Base-by-base conservation (phyloP, 2,329 filamentous ascomycete genomes). In the Mycocentrospora acerina region DNA sequence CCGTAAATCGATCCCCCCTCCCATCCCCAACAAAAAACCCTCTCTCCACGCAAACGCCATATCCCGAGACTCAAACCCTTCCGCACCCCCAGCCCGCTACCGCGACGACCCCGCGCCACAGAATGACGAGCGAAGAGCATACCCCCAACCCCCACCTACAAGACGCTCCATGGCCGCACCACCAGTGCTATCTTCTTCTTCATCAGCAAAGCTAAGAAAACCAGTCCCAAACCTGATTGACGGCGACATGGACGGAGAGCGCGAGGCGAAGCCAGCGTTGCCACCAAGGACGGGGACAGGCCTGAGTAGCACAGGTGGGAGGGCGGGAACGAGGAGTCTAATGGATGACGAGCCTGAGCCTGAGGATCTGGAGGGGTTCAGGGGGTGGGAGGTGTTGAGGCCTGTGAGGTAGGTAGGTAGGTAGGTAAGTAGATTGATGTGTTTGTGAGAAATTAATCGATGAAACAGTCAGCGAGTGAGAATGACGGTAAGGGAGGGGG, bases 371-470 rank as follows among this genome's bases (percentile, higher is more conserved):
- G 54, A 58, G 29, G 53, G 46, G 24, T 52, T 68, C 54, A 59
- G 40, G 43, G 63, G 62, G 25, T 70, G 67, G 67, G 67, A 69
- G 47, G 67, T 68, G 18, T 44, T 70, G 35, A 59, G 50, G 37
- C 66, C 66, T 24, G 46, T 50, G 13, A 29, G 50, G 28, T 54
- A 25, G 24, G n/a, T n/a, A n/a, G n/a, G n/a, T n/a, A n/a, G n/a
- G n/a, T n/a, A n/a, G n/a, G n/a, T n/a, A n/a, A n/a, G n/a, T n/a
- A n/a, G n/a, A n/a, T n/a, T n/a, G n/a, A n/a, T n/a, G n/a, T n/a
- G n/a, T n/a, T n/a, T n/a, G n/a, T n/a, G n/a, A n/a, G n/a, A n/a
- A n/a, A n/a, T n/a, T n/a, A n/a, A n/a, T n/a, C n/a, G n/a, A n/a
- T n/a, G n/a, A n/a, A n/a, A n/a, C n/a, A n/a, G n/a, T n/a, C n/a